Base-by-base conservation (phyloP, 2,329 filamentous ascomycete genomes). In the Calonectria fujianensis region DNA sequence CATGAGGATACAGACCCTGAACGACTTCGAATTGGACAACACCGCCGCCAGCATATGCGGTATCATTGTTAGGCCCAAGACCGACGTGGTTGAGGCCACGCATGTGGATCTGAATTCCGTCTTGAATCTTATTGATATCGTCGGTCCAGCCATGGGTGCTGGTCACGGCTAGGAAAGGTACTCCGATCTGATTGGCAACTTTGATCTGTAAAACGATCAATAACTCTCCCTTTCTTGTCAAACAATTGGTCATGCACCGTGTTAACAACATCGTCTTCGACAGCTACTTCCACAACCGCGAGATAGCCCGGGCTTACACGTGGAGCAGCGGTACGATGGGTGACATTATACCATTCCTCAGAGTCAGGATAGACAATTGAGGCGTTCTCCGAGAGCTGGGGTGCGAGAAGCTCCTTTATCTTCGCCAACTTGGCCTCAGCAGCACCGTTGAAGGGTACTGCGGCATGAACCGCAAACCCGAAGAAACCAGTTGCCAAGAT, bases 11-110 rank as follows among this genome's bases (percentile, higher is more conserved):
- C 1, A 59, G 54, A 59, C 9, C 54, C 54, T 59, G 54, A 9
- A 59, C 54, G 18, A 59, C 54, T 59, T 59, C 54, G n/a, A 37
- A 59, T 39, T 59, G 54, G 16, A 59, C 39, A 11, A 39, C 54
- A 16, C 54, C 54, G 4, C 54, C 54, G 11, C 54, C 54, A 32
- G 54, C 54, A 16, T 37, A 59, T 59, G 54, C 54, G 11, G n/a
- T 59, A 16, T 59, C 54, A 16, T 37, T 37, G 32, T 59, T 59
- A 6, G 54, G 32, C 1, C 54, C 20, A 20, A 59, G 32, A 24
- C 54, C 54, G 4, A 59, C 54, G 32, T 39, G 31, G 20, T 59
- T 59, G n/a, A 59, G 54, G 54, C 54, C 54, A 16, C 54, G 54
- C 54, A 59, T 59, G 10, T 32, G 54, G 54, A 59, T 59, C 32